These are phyloP conservation scores for Fusarium sp. DNA, from an alignment of 2,329 filamentous ascomycete genomes.

Conservation along the genomic window DNA sequence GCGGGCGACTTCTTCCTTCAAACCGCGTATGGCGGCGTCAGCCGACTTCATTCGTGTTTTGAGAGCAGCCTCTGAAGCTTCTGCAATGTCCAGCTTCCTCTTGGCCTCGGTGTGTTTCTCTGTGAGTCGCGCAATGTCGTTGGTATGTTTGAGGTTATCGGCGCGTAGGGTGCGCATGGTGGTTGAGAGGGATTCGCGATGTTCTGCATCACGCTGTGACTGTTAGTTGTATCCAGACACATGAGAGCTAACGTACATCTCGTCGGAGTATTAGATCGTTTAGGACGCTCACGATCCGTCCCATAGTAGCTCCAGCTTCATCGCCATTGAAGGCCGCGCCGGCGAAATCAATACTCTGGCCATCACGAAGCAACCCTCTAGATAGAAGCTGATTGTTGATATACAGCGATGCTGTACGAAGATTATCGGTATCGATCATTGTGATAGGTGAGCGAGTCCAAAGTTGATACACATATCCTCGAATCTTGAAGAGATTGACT, in stretches of 20 bases:
- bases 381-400: conserved; percentile 77
- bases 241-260: conserved; percentile 67
- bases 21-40: conserved; percentile 75
- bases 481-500: conserved; percentile 15
- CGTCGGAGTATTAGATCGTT: conserved; percentile 91
- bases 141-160: conserved; percentile 76
- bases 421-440: conserved; percentile 68
- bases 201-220: conserved; percentile 81
- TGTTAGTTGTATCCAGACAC: conserved; percentile 20
- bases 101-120: conserved; percentile 64
- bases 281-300: conserved; percentile 87
- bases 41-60: conserved; percentile 75
- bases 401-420: conserved; percentile 73
- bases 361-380: conserved; percentile 70
- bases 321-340: conserved; percentile 67
- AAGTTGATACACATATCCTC: conserved; percentile 35
- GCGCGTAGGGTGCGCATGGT: conserved; percentile 79
- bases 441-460: conserved; percentile 23
- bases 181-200: conserved; percentile 82
- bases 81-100: conserved; percentile 64
- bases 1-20: conserved; percentile 84
- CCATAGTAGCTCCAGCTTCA: conserved; percentile 71
- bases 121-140: conserved; percentile 68
- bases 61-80: conserved; percentile 75
- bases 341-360: conserved; percentile 83